Evolutionary conservation across 2,329 filamentous ascomycete genomes (phyloP), one percentile per base, ranked within the genome.

Genomic region (Fusarium duplospermum): DNA sequence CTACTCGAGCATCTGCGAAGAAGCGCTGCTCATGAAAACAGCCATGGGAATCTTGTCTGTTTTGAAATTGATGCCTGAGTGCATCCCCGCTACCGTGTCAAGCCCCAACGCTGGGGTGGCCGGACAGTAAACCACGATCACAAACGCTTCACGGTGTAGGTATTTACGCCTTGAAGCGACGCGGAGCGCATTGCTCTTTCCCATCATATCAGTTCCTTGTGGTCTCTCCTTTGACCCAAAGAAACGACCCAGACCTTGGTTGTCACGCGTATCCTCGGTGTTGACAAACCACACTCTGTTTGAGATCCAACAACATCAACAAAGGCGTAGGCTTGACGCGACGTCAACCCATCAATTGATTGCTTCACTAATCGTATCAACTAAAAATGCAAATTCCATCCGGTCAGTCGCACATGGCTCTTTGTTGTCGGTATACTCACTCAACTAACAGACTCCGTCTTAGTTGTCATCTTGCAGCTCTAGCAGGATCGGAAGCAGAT

Each of bases 21-120:
- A 65, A 66, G 69, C 74, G 57, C 70, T 73, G 66, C 61, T 59
- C 29, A 56, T 65, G 62, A 64, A 64, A n/a, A 70, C 64, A 73
- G 65, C 65, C 56, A 80, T 81, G 79, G 64, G 68, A 69, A 36
- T 29, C 14, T 54, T 36, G 47, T 56, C 24, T n/a, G 4, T 54
- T 7, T 64, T 59, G 10, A 60, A 38, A 24, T 59, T 62, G 68
- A 75, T 77, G 75, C 74, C 72, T 50, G 54, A 67, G 71, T 66
- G 75, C 74, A 73, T 72, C 61, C 58, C 52, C 70, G 61, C 57
- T 71, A 56, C 64, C 64, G 35, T 82, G 79, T 81, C 85, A 85
- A 88, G 82, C 86, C 87, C 87, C 86, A 88, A 86, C 78, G 87
- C 71, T 75, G 87, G 87, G 87, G 87, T 87, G 71, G 77, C 77